Evolutionary conservation across 2,329 filamentous ascomycete species (phyloP).

Genomic region (Fusarium goolgardi): DNA sequence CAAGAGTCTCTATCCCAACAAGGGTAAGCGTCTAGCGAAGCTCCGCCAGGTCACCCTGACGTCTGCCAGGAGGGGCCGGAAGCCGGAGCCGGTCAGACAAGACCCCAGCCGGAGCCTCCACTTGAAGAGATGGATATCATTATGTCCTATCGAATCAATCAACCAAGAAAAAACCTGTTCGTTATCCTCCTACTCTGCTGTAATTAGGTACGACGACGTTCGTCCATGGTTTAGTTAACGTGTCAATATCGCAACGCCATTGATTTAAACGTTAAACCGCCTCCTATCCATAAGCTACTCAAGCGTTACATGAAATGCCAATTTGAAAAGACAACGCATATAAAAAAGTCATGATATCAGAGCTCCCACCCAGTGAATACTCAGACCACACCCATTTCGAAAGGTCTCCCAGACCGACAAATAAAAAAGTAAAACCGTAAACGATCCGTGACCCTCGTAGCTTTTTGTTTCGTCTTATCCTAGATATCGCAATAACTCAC

Average conservation of each 20-base stretch:
- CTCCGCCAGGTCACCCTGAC: constrained; percentile 1
- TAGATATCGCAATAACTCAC: not conserved
- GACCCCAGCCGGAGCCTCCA: constrained; percentile 24
- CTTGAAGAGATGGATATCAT: not conserved
- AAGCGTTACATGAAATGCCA: constrained; percentile 29
- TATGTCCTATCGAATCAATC: not conserved
- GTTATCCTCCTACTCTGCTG: not conserved
- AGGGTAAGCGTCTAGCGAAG: too few relatives aligned
- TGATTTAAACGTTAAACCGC: constrained; percentile 19
- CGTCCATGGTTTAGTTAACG: not conserved
- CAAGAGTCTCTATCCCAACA: not conserved
- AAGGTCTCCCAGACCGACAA: constrained; percentile 8
- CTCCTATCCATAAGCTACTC: constrained; percentile 18
- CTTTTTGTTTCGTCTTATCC: constrained; percentile 18
- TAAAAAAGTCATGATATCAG: constrained; percentile 38
- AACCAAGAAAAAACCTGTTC: constrained; percentile 4
- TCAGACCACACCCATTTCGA: constrained; percentile 14
- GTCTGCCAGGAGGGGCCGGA: constrained; percentile 37
- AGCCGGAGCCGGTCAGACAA: constrained; percentile 9
- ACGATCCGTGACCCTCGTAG: constrained; percentile 18
- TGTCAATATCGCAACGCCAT: constrained; percentile 34
- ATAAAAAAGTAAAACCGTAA: constrained; percentile 1
- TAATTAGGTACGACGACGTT: constrained; percentile 7
- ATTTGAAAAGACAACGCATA: constrained; percentile 17
- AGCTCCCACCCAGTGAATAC: constrained; percentile 33